Evolutionary conservation across 164 flowering plant species (phyloP), one percentile per base, ranked within the genome.

Genomic region (Umbilicus rupestris): DNA sequence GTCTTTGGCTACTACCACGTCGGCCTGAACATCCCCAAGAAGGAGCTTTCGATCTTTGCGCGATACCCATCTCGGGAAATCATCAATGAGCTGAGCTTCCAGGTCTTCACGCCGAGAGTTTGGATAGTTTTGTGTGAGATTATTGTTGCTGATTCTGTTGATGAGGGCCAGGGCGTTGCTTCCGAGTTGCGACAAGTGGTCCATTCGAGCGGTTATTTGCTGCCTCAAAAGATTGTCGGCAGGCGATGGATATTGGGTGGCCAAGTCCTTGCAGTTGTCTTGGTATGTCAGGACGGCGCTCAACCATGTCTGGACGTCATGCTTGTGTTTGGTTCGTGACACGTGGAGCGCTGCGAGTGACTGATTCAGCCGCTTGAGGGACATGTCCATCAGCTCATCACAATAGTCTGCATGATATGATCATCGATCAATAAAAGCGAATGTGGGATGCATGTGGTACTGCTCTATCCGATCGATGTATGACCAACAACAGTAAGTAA

Each of bases 231-330:
- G 47, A 19, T 49, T 66, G 15, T 68, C 39, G 70, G 24, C 22
- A 8, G 10, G 12, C 20, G 58, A 7, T 47, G n/a, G n/a, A n/a
- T 47, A 7, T 10, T 19, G 0, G 29, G 30, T 11, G 58, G 30
- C 58, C 22, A 10, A 52, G 58, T 84, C 88, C 67, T 76, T 80
- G 70, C 88, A 84, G 4, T 79, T 30, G 15, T 77, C 68, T 65
- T 80, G 85, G 66, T 74, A 82, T 12, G 85, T 79, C 64, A 84
- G 30, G 22, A 73, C 83, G 1, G 84, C 83, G 67, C 85, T 80
- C 1, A 84, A 69, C 88, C 88, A 84, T 64, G 88, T 78, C 64
- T 82, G 85, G 60, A 84, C 67, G 66, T 84, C 83, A 0, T 30
- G 22, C 63, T 84, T 84, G 73, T 62, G 63, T 59, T 67, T 72